Evolutionary conservation across 805 yeast genomes (phyloP).

Genomic region (Scheffersomyces coipomensis): DNA sequence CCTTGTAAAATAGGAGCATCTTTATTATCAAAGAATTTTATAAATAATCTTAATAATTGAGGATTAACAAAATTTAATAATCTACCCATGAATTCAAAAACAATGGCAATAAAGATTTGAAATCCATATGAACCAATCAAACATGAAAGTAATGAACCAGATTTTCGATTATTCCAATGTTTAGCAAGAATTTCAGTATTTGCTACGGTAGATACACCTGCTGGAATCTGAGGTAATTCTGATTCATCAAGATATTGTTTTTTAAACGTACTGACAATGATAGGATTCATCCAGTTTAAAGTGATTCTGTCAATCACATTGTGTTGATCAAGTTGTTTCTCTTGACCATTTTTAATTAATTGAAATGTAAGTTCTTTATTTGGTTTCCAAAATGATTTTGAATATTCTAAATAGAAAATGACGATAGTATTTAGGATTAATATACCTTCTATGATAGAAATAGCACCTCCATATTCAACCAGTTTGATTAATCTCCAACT

Average conservation of each 20-base stretch:
- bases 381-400: constrained; percentile 34
- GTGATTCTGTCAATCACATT: constrained; percentile 38
- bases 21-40: constrained; percentile 49
- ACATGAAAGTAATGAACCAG: constrained; percentile 11
- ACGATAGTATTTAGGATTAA: constrained; percentile 24
- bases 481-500: constrained; percentile 19
- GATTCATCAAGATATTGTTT: constrained; percentile 34
- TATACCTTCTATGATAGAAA: constrained; percentile 19
- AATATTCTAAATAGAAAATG: constrained; percentile 39
- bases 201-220: constrained; percentile 19
- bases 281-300: constrained; percentile 48
- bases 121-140: constrained; percentile 26
- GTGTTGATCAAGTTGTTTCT: constrained; percentile 16
- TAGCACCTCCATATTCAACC: neutral
- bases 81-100: constrained; percentile 20
- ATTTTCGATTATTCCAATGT: constrained; percentile 10
- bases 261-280: constrained; percentile 40
- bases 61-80: constrained; percentile 68
- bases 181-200: constrained; percentile 14
- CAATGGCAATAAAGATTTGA: constrained; percentile 17
- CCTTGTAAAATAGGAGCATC: constrained; percentile 54
- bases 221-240: constrained; percentile 30
- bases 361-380: constrained; percentile 32
- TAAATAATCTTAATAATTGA: constrained; percentile 67
- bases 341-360: constrained; percentile 18